Evolutionary conservation across 306 rosid genomes (phyloP), one percentile per base, ranked within the genome.

Genomic region (Dryas drummondii): DNA sequence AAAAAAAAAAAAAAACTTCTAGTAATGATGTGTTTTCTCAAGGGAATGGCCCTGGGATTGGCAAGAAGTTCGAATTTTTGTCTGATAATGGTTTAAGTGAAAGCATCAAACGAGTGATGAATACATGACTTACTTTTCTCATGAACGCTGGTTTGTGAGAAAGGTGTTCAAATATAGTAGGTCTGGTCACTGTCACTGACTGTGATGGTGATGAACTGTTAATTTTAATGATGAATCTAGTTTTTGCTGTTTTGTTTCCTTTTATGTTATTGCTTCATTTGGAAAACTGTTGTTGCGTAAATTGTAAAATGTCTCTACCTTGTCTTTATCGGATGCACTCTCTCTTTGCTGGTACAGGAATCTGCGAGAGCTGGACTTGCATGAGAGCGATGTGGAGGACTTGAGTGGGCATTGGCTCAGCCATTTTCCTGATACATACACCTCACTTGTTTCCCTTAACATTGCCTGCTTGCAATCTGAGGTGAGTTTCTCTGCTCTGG

Each of bases 371-470:
- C 75, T 96, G 80, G 97, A 92, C 77, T 84, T 96, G 83, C 88
- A 84, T 85, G 99, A 96, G 88, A 89, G 97, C 62, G 97, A 96
- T 15, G 93, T 90, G 79, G 99, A 92, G 4, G 99, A 96, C 76
- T 81, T 80, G 57, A 85, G 87, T 68, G 99, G 99, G 64, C 97
- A 90, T 82, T 96, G 99, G 99, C 90, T 92, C 22, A 90, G 93
- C 75, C 91, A 89, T 72, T 96, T 96, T 76, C 99, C 97, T 22
- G 99, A 96, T 86, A 75, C 90, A 0, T 90, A 89, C 83, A 88
- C 97, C 0, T 92, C 97, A 1, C 78, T 96, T n/a, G 96, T 86
- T 51, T 92, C 99, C 45, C 97, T 96, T 15, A 89, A 96, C 80
- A 87, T 96, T 79, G 83, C 96, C 53, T 92, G 92, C 83, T 82